Conservation (phyloP, 2,329 filamentous ascomycete genomes). For the Cytospora piceae region DNA sequence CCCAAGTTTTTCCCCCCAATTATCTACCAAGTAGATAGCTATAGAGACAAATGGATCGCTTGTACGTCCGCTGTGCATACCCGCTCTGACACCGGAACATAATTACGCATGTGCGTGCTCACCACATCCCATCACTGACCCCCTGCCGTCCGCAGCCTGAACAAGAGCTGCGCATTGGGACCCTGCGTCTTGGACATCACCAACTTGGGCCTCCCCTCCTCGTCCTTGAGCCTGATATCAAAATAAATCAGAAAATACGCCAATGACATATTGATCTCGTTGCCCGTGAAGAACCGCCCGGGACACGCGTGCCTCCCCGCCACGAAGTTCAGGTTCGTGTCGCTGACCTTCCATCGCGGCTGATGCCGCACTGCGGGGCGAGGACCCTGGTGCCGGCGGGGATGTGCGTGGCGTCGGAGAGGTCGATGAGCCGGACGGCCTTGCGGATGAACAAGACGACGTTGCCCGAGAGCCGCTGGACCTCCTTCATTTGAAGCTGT, state of each 20-base stretch:
- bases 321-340: conserved; percentile 52
- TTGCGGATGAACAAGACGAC: too few species aligned
- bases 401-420: too few species aligned
- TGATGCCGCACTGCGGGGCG: too few species aligned
- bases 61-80: too few species aligned
- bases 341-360: conserved; percentile 26
- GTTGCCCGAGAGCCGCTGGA: too few species aligned
- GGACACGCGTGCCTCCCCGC: conserved; percentile 53
- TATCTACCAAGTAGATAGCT: too few species aligned
- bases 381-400: too few species aligned
- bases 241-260: conserved; percentile 48
- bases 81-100: not conserved
- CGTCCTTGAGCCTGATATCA: conserved; percentile 46
- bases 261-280: conserved; percentile 51
- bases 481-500: too few species aligned
- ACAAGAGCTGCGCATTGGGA: conserved; percentile 47
- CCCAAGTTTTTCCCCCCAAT: too few species aligned
- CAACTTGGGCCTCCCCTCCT: conserved; percentile 44
- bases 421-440: too few species aligned
- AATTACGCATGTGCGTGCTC: not conserved
- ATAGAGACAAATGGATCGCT: too few species aligned
- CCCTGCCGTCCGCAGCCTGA: conserved; percentile 40
- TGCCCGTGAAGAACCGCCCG: conserved; percentile 52
- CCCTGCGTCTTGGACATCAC: conserved; percentile 47
- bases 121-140: not conserved